phyloP scores from a whole-genome alignment of 2,329 filamentous ascomycete species.

The Fusarium odoratissimum region DNA sequence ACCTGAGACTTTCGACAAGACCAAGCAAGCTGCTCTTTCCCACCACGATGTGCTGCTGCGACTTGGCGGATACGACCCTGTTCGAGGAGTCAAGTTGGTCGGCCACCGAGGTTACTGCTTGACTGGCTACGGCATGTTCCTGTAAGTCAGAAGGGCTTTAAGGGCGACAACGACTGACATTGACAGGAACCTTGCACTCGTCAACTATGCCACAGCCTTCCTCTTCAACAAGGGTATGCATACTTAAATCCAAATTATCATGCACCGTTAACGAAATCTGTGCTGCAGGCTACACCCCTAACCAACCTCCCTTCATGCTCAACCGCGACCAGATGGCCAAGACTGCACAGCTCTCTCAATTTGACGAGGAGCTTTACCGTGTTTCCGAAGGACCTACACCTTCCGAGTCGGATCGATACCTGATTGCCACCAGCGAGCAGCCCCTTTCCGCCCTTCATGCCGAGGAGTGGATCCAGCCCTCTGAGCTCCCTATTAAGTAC shows the following conservation, averaged over 20 bases:
- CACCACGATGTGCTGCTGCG: conserved; percentile 94
- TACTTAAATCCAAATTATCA: neutral
- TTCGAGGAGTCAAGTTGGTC: conserved; percentile 92
- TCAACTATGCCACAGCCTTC: conserved; percentile 96
- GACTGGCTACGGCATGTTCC: conserved; percentile 87
- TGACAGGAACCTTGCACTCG: conserved; percentile 79
- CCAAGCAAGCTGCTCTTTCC: conserved; percentile 83
- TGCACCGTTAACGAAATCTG: conserved; percentile 9
- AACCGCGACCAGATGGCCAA: conserved; percentile 96
- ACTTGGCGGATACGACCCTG: conserved; percentile 91
- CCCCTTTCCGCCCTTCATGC: conserved; percentile 93
- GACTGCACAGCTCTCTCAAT: conserved; percentile 95
- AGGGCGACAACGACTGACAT: conserved; percentile 15
- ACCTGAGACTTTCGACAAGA: conserved; percentile 77
- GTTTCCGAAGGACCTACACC: conserved; percentile 88
- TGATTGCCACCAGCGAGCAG: conserved; percentile 88
- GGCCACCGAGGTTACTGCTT: conserved; percentile 96
- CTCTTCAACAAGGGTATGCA: conserved; percentile 57
- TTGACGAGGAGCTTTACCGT: conserved; percentile 98
- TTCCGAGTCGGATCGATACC: conserved; percentile 86
- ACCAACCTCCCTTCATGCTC: conserved; percentile 95
- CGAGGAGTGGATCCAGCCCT: conserved; percentile 89
- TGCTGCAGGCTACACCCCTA: conserved; percentile 76
- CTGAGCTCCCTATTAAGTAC: conserved; percentile 88
- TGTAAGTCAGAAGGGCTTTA: conserved; percentile 52